These are phyloP conservation scores for Panus rudis DNA, from an alignment of 768 basidiomycete genomes.

Conservation along the genomic window DNA sequence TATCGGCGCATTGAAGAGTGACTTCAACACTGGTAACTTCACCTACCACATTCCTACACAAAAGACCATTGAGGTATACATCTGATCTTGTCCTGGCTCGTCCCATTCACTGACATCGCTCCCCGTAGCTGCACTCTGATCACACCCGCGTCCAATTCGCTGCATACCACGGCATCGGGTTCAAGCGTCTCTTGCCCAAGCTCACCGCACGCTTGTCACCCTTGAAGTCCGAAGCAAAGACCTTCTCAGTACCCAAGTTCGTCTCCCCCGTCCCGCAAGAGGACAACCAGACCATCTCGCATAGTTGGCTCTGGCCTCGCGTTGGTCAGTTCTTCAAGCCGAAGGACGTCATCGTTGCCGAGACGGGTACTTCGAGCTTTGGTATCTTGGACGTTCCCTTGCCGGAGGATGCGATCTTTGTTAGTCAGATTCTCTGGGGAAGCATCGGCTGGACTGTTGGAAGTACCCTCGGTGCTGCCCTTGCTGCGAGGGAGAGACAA, in stretches of 20 bases:
- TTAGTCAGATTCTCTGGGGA: conserved; percentile 84
- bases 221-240: conserved; percentile 31
- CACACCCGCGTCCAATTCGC: conserved; percentile 62
- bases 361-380: conserved; percentile 87
- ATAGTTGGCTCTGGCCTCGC: conserved; percentile 81
- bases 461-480: conserved; percentile 68
- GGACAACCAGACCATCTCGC: conserved; percentile 50
- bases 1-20: conserved; percentile 61
- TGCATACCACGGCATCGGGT: conserved; percentile 56
- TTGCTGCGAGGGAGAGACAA: conserved; percentile 63
- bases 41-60: conserved; percentile 60
- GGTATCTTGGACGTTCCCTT: conserved; percentile 78
- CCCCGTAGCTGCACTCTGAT: conserved; percentile 66
- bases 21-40: conserved; percentile 89
- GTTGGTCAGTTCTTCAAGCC: conserved; percentile 63
- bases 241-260: conserved; percentile 39
- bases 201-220: conserved; percentile 49
- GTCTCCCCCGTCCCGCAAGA: conserved; percentile 42
- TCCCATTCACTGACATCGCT: neutral
- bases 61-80: conserved; percentile 55
- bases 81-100: neutral
- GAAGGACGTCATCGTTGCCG: conserved; percentile 75
- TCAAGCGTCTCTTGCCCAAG: conserved; percentile 72
- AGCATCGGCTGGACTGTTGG: conserved; percentile 89
- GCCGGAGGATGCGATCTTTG: conserved; percentile 57